Conservation (phyloP, 192 early-diverging fungal genomes). For the Backusella tarrabulga region DNA sequence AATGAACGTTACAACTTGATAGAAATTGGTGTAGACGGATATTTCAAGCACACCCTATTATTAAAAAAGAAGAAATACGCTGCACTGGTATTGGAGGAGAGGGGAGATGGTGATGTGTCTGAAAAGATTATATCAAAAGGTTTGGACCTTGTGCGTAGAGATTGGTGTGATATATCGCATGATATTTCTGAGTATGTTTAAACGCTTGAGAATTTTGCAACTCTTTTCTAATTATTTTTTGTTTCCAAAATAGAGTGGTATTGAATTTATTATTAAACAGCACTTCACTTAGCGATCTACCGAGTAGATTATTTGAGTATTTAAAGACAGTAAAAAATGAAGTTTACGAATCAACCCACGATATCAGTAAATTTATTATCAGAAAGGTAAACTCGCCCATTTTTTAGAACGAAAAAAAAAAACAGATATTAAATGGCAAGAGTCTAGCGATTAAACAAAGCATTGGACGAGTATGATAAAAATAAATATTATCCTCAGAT, state of each 20-base stretch:
- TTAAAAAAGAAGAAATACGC: constrained; percentile 99
- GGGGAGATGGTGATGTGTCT: constrained; percentile 40
- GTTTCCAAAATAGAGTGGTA: constrained; percentile 48
- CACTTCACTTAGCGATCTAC: constrained; percentile 59
- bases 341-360: constrained; percentile 61
- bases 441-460: constrained; percentile 79
- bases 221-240: neutral
- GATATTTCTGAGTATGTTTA: constrained; percentile 73
- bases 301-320: constrained; percentile 78
- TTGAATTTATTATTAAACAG: constrained; percentile 55
- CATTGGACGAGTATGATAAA: constrained; percentile 88
- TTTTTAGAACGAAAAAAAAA: neutral
- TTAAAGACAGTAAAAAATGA: constrained; percentile 67
- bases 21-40: constrained; percentile 95
- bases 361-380: constrained; percentile 88
- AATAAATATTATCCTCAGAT: constrained; percentile 88
- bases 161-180: constrained; percentile 95
- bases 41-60: constrained; percentile 84
- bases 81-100: constrained; percentile 65
- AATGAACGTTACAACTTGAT: constrained; percentile 89
- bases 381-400: constrained; percentile 66
- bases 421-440: neutral
- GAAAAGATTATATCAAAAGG: constrained; percentile 82
- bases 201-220: neutral
- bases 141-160: constrained; percentile 91